Base-by-base conservation (phyloP, 2,329 filamentous ascomycete genomes). In the Paraphoma sp. region DNA sequence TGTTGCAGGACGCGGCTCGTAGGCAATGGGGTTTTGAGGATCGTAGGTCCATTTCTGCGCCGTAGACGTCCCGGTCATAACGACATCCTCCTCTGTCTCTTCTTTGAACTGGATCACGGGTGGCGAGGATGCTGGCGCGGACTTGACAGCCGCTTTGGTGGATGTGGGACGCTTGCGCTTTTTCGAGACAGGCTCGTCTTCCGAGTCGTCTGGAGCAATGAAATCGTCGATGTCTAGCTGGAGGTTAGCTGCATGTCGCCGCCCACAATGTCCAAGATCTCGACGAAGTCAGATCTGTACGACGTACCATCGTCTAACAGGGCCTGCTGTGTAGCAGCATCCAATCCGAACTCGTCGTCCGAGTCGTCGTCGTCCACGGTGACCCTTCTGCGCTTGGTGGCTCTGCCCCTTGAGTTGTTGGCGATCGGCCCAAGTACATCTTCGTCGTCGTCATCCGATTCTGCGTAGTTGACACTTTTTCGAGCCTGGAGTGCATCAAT, bases 191-290 rank as follows among this genome's bases (percentile, higher is more conserved):
- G 67, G 81, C 71, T 86, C 84, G 16, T 87, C 90, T 46, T 96
- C 93, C 0, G 92, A 94, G 42, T 96, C 92, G 68, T 97, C 93
- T 0, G 90, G 87, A 4, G 90, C 93, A 23, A 98, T 83, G 69
- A 98, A 98, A 73, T 97, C 91, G 59, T 89, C 92, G 80, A 96
- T 87, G 51, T 95, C 91, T 52, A n/a, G 9, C 4, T 11, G 6
- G 6, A n/a, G 3, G 18, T 51, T 31, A 51, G 48, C 28, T 36
- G n/a, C 14, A 7, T n/a, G 9, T 18, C n/a, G 28, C 16, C 3
- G 40, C 40, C 9, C 10, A 36, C 2, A 5, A 23, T 23, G 5
- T 3, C 2, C 33, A 38, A 38, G 10, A n/a, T 3, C 10, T 38
- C 33, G 33, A 42, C 12, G 40, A 42, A 7, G 2, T 8, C 8